Percentiles rank a stretch among this genome's conserved stretches.
phyloP scores from a whole-genome alignment of 345 rosid species.

The Gossypium ekmanianum region DNA sequence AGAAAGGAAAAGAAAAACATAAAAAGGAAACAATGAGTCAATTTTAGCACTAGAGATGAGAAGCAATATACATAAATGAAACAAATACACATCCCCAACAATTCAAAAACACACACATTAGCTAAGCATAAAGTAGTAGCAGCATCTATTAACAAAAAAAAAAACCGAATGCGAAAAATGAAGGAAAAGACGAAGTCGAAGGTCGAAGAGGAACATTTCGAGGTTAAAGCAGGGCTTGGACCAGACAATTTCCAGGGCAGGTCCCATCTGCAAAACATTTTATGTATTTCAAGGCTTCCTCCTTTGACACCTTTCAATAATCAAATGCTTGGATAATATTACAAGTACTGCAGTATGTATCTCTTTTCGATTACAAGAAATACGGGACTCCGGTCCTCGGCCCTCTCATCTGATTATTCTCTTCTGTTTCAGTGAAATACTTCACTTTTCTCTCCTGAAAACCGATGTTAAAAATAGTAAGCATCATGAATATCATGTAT shows the following conservation, averaged over 20 bases:
- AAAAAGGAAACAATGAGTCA: not conserved
- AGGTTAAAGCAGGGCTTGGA: constrained; percentile 4
- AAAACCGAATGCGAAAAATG: not conserved
- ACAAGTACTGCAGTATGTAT: not conserved
- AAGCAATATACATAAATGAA: constrained; percentile 4
- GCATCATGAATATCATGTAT: not conserved
- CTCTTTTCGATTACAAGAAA: constrained; percentile 55
- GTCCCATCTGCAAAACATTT: not conserved
- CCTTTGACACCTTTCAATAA: not conserved
- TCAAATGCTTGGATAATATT: constrained; percentile 13
- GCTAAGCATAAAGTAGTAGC: not conserved
- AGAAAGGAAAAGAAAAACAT: not conserved
- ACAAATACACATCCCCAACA: not conserved
- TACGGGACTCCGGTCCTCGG: constrained; percentile 98
- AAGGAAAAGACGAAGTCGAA: not conserved
- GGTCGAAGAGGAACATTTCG: not conserved
- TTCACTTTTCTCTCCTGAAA: constrained; percentile 90
- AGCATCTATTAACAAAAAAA: not conserved
- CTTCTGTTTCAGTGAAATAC: constrained; percentile 96
- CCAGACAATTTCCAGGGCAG: constrained; percentile 4
- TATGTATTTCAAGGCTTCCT: not conserved
- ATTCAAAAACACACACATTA: not conserved
- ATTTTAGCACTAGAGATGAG: constrained; percentile 5
- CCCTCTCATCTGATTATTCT: constrained; percentile 99
- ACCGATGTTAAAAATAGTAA: not conserved